Evolutionary conservation across 306 rosid species (phyloP).

Genomic region (Prunus salicina): DNA sequence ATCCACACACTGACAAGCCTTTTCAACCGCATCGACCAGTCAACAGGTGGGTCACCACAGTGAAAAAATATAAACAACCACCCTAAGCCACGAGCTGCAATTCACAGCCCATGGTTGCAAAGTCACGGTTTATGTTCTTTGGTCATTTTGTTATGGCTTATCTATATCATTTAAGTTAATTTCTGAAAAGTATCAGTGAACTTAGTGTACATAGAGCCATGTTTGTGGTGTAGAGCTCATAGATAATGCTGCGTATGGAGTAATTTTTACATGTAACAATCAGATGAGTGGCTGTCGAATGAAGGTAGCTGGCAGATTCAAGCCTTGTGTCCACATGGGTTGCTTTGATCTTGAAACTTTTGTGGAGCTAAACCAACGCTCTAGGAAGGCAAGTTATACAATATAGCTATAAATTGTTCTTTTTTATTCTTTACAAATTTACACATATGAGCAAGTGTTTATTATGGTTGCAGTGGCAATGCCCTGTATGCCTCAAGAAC

Average conservation of each 20-base stretch:
- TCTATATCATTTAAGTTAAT: neutral
- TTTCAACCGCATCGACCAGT: neutral
- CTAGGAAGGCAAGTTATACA: slow-evolving; percentile 24
- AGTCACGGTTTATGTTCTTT: neutral
- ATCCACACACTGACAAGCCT: neutral
- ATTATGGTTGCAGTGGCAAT: slow-evolving; percentile 24
- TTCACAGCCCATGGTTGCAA: neutral
- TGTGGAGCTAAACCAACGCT: slow-evolving; percentile 24
- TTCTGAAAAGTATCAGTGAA: neutral
- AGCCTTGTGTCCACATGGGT: slow-evolving; percentile 43
- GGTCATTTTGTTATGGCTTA: neutral
- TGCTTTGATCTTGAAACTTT: slow-evolving; percentile 28
- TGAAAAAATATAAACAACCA: neutral
- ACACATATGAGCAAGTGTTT: neutral
- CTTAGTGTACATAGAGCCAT: neutral
- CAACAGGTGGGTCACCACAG: neutral
- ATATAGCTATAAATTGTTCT: neutral
- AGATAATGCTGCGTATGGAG: neutral
- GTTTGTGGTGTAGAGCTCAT: neutral
- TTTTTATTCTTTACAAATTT: neutral
- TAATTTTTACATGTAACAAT: slow-evolving; percentile 4
- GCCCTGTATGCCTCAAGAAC: slow-evolving; percentile 25
- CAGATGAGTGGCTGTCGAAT: slow-evolving; percentile 99
- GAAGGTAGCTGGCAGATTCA: slow-evolving; percentile 96
- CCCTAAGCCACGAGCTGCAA: neutral